Base-by-base conservation (phyloP, 139 green algal species). In the Chlamydomonas schloesseri region DNA sequence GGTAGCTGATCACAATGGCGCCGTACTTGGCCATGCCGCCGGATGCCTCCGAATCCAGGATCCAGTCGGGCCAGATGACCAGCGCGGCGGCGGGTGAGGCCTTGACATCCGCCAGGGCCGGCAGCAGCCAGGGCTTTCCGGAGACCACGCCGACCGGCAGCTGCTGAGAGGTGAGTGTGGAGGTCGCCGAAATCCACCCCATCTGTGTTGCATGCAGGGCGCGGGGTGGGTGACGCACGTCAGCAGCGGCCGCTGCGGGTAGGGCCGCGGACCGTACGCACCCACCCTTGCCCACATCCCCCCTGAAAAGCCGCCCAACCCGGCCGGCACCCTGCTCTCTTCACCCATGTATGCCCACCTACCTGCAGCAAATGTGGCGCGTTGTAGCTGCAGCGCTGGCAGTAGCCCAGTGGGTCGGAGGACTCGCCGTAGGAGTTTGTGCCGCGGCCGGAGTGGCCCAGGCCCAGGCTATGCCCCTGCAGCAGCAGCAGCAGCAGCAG, bases 381-480 rank as follows among this genome's bases (percentile, higher is more conserved):
- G 37, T 58, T 75, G 70, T 75, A 75, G 36, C 14, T n/a, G 70
- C 70, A 75, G 34, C 37, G 70, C 70, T 57, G 18, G 70, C 70
- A 75, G 70, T 75, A 75, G 21, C 37, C 36, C 36, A 75, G 31
- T 0, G 70, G 70, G 70, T 75, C 70, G 36, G 34, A 57, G 0
- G 20, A 13, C 1, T 75, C 70, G 18, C 36, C 36, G 70, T 57
- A 58, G 14, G 23, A 15, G 20, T 57, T 31, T 14, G 11, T 26
- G 6, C 36, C 36, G 8, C 70, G 20, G 70, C 34, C 23, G 18
- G 14, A n/a, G 70, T 55, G 70, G 21, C 6, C 8, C 34, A 75
- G 37, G 23, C 70, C 70, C 34, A 75, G 37, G 21, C 21, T 75
- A 14, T 58, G 37, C 2, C 70, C 70, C 68, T 73, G 68, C 18